A percentile compares a stretch with the other conserved stretches of the same genome.
Evolutionary conservation across 805 yeast genomes (phyloP).

Genomic region (Debaryomyces prosopidis): DNA sequence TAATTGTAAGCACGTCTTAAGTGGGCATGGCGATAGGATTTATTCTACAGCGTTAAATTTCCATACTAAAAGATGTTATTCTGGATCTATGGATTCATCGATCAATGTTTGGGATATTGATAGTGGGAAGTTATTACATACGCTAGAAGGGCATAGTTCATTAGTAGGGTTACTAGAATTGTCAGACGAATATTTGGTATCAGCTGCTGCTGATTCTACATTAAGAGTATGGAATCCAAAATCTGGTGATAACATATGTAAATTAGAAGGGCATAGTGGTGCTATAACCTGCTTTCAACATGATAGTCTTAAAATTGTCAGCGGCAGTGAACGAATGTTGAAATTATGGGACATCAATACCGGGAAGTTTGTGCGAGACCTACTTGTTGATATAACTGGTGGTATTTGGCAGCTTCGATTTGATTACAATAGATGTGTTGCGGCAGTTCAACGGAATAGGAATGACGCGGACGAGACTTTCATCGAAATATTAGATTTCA

Average conservation of each 20-base stretch:
- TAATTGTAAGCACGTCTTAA: slow-evolving; percentile 66
- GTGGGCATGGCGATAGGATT: slow-evolving; percentile 85
- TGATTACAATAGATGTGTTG: slow-evolving; percentile 80
- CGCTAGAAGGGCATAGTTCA: slow-evolving; percentile 85
- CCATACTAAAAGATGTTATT: slow-evolving; percentile 73
- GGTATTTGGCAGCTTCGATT: slow-evolving; percentile 94
- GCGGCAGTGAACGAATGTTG: slow-evolving; percentile 86
- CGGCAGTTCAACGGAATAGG: slow-evolving; percentile 76
- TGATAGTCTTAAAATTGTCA: slow-evolving; percentile 77
- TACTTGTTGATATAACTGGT: slow-evolving; percentile 73
- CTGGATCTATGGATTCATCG: slow-evolving; percentile 89
- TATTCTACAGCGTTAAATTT: slow-evolving; percentile 86
- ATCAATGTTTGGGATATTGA: slow-evolving; percentile 88
- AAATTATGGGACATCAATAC: slow-evolving; percentile 84
- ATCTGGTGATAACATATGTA: slow-evolving; percentile 61
- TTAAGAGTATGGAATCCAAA: slow-evolving; percentile 91
- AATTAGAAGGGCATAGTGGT: slow-evolving; percentile 76
- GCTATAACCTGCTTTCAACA: slow-evolving; percentile 95
- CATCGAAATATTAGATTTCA: slow-evolving; percentile 85
- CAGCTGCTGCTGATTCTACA: slow-evolving; percentile 96
- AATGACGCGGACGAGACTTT: slow-evolving; percentile 60
- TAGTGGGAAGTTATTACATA: slow-evolving; percentile 66
- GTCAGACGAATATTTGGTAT: slow-evolving; percentile 72
- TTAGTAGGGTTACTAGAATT: slow-evolving; percentile 85
- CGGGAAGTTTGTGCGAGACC: slow-evolving; percentile 73